Evolutionary conservation across 148 eudicot genomes (phyloP), one percentile per base, ranked within the genome.

Genomic region (Hydrangea macrophylla): DNA sequence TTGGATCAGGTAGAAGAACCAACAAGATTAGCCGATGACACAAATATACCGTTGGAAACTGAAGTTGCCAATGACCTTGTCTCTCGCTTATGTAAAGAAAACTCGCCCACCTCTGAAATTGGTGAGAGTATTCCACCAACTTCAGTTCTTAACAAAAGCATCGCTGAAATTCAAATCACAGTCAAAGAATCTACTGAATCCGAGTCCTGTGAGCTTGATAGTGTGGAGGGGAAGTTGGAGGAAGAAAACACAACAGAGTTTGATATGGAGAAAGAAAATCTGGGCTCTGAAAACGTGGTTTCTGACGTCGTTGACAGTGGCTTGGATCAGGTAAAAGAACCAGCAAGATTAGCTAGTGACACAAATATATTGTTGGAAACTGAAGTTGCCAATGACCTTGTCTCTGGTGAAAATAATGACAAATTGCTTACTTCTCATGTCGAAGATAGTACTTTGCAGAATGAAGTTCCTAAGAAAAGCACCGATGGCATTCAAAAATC

Each of bases 191-290:
- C 79, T 70, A 65, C 58, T 30, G 40, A 24, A 35, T 33, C 48
- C 1, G 71, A 60, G 63, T 30, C 62, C 37, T 51, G 63, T 62
- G 58, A 58, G 26, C 57, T 44, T 54, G 55, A 54, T 58, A 65
- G 60, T n/a, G 51, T 51, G 45, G 67, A 78, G 18, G 68, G 64
- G 53, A 71, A 59, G 80, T 56, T 68, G 60, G 69, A 62, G 33
- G 77, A 58, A 61, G 70, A 73, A 33, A 62, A 36, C 26, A 72
- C 67, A 67, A 15, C 62, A 36, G 80, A 78, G 32, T 54, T 48
- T 55, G 24, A 23, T 30, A 22, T 30, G 62, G 74, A 71, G 44
- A 67, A 33, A 57, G 78, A 32, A 68, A n/a, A 56, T 65, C 68
- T 33, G 25, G 77, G 69, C 35, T 57, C 74, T 33, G 65, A 42